Conservation (phyloP, 192 early-diverging fungal genomes). For the Chytriomyces hyalinus region DNA sequence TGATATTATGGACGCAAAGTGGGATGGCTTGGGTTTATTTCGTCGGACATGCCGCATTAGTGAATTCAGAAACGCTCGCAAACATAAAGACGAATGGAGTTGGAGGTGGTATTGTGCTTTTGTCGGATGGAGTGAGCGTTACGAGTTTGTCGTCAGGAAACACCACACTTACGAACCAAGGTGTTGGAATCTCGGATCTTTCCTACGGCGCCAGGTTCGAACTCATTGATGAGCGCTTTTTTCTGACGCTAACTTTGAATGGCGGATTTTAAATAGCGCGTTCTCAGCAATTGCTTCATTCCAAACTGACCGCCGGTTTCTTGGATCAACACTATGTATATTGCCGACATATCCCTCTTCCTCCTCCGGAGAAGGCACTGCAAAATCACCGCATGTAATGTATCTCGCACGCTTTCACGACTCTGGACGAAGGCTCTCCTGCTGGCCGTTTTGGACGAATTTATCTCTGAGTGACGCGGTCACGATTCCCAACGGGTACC, state of each 20-base stretch:
- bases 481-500: neutral
- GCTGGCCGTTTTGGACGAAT: conserved; percentile 22
- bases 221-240: too few species aligned
- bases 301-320: neutral
- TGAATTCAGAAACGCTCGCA: conserved; percentile 29
- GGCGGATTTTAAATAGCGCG: neutral
- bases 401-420: neutral
- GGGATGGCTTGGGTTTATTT: conserved; percentile 32
- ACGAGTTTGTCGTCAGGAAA: neutral
- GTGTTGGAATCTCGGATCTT: too few species aligned
- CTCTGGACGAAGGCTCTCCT: too few species aligned
- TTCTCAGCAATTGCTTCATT: neutral
- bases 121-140: neutral
- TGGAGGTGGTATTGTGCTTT: neutral
- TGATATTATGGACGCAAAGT: conserved; percentile 46
- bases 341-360: too few species aligned
- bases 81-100: conserved; percentile 35
- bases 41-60: conserved; percentile 22
- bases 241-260: too few species aligned
- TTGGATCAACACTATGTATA: neutral
- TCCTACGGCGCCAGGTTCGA: too few species aligned
- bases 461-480: neutral
- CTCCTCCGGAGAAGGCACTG: too few species aligned
- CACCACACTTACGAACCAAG: neutral
- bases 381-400: neutral